These are phyloP conservation scores for Penicillium sumatraense DNA, from an alignment of 2,329 filamentous ascomycete species.

Conservation along the genomic window DNA sequence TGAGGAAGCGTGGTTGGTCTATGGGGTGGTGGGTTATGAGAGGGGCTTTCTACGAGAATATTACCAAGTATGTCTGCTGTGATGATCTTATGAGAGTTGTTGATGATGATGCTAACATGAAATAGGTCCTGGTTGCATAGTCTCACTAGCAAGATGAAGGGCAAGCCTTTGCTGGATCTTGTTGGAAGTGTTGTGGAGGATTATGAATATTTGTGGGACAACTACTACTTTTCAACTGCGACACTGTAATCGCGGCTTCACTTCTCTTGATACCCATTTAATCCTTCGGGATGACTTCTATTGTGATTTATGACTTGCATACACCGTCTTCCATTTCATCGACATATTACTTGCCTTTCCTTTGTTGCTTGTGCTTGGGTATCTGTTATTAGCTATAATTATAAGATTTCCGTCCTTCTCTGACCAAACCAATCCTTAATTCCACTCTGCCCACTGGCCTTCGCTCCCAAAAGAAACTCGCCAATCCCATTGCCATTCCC, in stretches of 20 bases:
- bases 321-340: too few species aligned
- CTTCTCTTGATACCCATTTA: conserved; percentile 27
- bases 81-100: too few species aligned
- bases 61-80: conserved; percentile 65
- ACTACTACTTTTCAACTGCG: conserved; percentile 84
- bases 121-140: conserved; percentile 66
- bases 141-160: conserved; percentile 70
- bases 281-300: conserved; percentile 11
- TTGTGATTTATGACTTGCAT: conserved; percentile 8
- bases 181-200: conserved; percentile 87
- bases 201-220: conserved; percentile 97
- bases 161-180: conserved; percentile 77
- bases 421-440: conserved; percentile 80
- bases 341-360: conserved; percentile 16
- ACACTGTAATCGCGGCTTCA: conserved; percentile 48
- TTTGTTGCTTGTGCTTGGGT: conserved; percentile 25
- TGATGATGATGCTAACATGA: conserved; percentile 30
- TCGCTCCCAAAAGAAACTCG: conserved; percentile 67
- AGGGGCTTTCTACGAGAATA: conserved; percentile 93
- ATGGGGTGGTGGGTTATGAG: conserved; percentile 97
- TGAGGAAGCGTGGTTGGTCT: conserved; percentile 83
- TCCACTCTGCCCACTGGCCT: conserved; percentile 66
- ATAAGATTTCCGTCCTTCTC: conserved; percentile 74
- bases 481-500: conserved; percentile 69
- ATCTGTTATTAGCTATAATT: conserved; percentile 36